phyloP scores from a whole-genome alignment of 345 rosid species.

The Arabis alpina region DNA sequence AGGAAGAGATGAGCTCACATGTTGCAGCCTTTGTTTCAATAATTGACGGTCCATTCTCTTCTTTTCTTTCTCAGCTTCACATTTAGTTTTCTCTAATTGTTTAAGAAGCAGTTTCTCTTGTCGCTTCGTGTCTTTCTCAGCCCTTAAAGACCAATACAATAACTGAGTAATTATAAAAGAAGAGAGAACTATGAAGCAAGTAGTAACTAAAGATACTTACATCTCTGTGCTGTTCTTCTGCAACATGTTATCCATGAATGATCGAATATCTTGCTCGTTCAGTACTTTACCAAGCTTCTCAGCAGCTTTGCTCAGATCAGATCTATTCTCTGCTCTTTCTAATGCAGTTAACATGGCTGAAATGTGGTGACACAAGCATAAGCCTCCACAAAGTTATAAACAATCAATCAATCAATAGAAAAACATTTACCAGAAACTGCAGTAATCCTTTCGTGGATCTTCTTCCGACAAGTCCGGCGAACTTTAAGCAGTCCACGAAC shows the following conservation, averaged over 20 bases:
- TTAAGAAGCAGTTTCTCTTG: constrained; percentile 66
- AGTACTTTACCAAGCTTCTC: constrained; percentile 67
- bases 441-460: constrained; percentile 80
- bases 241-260: constrained; percentile 53
- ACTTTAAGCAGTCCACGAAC: constrained; percentile 61
- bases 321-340: constrained; percentile 46
- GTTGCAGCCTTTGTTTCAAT: constrained; percentile 63
- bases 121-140: constrained; percentile 59
- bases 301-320: constrained; percentile 51
- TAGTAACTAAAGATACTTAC: constrained; percentile 51
- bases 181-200: background rate
- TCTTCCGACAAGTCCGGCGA: constrained; percentile 73
- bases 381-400: constrained; percentile 20
- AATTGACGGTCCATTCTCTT: constrained; percentile 70
- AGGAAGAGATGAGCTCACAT: constrained; percentile 44
- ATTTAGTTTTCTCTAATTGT: constrained; percentile 72
- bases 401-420: background rate
- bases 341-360: constrained; percentile 68
- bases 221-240: constrained; percentile 58
- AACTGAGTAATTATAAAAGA: background rate
- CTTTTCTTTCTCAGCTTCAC: constrained; percentile 77
- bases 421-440: constrained; percentile 66
- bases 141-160: constrained; percentile 44
- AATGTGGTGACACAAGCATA: constrained; percentile 31
- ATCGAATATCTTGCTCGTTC: constrained; percentile 64